A percentile compares a stretch with the other conserved stretches of the same genome.
Evolutionary conservation across 2,329 filamentous ascomycete species (phyloP).

Genomic region (Sarocladium kiliense): DNA sequence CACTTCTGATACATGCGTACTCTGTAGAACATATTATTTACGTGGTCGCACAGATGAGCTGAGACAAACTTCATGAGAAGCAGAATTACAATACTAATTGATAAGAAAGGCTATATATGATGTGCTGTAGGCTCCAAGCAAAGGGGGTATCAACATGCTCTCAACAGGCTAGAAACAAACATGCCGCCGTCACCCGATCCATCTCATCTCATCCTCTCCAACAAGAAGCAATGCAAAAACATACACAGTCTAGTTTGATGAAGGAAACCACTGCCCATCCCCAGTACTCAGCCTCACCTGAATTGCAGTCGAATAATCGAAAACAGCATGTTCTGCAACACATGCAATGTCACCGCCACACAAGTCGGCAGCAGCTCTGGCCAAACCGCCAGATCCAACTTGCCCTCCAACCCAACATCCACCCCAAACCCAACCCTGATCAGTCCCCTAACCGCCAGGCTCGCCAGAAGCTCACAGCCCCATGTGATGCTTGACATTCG

Average conservation of each 20-base stretch:
- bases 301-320: constrained; percentile 63
- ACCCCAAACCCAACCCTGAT: constrained; percentile 55
- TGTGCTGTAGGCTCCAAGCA: background rate
- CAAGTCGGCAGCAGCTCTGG: constrained; percentile 63
- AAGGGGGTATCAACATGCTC: constrained; percentile 6
- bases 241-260: background rate
- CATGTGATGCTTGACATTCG: constrained; percentile 60
- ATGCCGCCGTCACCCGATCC: background rate
- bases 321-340: constrained; percentile 68
- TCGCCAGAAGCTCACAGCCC: constrained; percentile 61
- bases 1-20: no score
- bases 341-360: constrained; percentile 61
- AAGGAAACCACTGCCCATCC: background rate
- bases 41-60: no score
- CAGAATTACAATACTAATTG: no score
- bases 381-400: constrained; percentile 59
- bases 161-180: background rate
- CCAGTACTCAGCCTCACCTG: constrained; percentile 16
- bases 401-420: constrained; percentile 59
- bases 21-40: no score
- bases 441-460: constrained; percentile 53
- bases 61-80: no score
- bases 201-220: background rate
- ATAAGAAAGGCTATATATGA: background rate
- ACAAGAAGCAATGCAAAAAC: background rate